A percentile compares a stretch with the other conserved stretches of the same genome.
Evolutionary conservation across 164 flowering plant genomes (phyloP).

Genomic region (Pachysandra terminalis): DNA sequence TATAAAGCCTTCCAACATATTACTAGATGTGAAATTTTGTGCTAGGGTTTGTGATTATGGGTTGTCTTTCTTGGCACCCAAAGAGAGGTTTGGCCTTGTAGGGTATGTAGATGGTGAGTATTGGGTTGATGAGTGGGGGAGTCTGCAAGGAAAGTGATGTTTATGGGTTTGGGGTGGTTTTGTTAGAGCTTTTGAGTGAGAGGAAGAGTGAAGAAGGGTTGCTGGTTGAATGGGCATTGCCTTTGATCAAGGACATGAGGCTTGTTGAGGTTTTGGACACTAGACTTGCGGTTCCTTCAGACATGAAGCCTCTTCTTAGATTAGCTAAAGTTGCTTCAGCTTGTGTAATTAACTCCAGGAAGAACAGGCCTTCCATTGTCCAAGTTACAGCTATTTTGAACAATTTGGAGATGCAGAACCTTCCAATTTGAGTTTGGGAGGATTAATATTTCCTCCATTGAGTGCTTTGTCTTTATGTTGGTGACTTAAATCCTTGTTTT

Average conservation of each 20-base stretch:
- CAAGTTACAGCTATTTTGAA: slow-evolving; percentile 71
- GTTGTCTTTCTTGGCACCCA: slow-evolving; percentile 47
- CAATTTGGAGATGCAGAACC: no score
- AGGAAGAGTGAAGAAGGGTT: slow-evolving; percentile 54
- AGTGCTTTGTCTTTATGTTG: no score
- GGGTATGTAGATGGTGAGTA: slow-evolving; percentile 73
- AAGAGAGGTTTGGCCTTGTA: slow-evolving; percentile 45
- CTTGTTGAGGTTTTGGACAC: slow-evolving; percentile 62
- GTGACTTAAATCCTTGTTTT: no score
- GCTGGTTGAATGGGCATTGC: slow-evolving; percentile 68
- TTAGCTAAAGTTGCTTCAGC: slow-evolving; percentile 72
- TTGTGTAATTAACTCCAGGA: slow-evolving; percentile 72
- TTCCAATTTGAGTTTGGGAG: no score
- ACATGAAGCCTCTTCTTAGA: slow-evolving; percentile 45
- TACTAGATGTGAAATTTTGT: slow-evolving; percentile 46
- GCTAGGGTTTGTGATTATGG: slow-evolving; percentile 72
- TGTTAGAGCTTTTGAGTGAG: slow-evolving; percentile 79
- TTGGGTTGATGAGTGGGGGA: slow-evolving; percentile 44
- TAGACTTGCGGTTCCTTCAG: slow-evolving; percentile 39
- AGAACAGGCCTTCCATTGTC: slow-evolving; percentile 50
- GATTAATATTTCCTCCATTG: no score
- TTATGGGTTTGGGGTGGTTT: slow-evolving; percentile 69
- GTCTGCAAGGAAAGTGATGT: slow-evolving; percentile 71
- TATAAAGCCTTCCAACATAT: slow-evolving; percentile 65
- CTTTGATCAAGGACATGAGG: slow-evolving; percentile 61